Evolutionary conservation across 2,329 filamentous ascomycete genomes (phyloP).

Genomic region (Tolypocladium tropicale): DNA sequence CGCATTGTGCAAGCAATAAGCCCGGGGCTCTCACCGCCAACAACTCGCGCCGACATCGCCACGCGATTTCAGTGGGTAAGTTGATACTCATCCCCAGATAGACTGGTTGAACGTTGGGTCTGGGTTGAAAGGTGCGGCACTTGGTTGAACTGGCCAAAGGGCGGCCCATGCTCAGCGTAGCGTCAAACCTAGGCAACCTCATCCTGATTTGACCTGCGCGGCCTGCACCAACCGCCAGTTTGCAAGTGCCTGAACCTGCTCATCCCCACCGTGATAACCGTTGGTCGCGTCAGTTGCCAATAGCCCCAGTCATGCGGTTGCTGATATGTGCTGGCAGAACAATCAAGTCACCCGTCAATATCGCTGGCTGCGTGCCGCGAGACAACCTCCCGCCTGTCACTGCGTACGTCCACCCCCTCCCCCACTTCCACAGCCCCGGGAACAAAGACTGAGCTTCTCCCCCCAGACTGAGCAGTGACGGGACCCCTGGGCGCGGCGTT

Average conservation of each 20-base stretch:
- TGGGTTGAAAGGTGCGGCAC: background rate
- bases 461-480: slow-evolving; percentile 24
- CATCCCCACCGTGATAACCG: background rate
- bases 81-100: background rate
- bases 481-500: slow-evolving; percentile 31
- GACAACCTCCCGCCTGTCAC: slow-evolving; percentile 9
- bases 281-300: background rate
- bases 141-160: background rate
- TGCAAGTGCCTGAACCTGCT: background rate
- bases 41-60: background rate
- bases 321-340: slow-evolving; percentile 1
- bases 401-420: slow-evolving; percentile 1
- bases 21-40: background rate
- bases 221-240: background rate
- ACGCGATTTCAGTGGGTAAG: background rate
- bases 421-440: background rate
- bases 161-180: slow-evolving; percentile 3
- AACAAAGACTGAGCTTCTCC: slow-evolving; percentile 3
- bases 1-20: background rate
- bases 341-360: background rate
- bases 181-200: background rate
- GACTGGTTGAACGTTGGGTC: background rate
- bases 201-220: background rate
- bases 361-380: slow-evolving; percentile 12
- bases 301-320: background rate